A percentile compares a stretch with the other conserved stretches of the same genome.
These are phyloP conservation scores for Fusarium beomiforme DNA, from an alignment of 2,329 filamentous ascomycete genomes.

Conservation along the genomic window DNA sequence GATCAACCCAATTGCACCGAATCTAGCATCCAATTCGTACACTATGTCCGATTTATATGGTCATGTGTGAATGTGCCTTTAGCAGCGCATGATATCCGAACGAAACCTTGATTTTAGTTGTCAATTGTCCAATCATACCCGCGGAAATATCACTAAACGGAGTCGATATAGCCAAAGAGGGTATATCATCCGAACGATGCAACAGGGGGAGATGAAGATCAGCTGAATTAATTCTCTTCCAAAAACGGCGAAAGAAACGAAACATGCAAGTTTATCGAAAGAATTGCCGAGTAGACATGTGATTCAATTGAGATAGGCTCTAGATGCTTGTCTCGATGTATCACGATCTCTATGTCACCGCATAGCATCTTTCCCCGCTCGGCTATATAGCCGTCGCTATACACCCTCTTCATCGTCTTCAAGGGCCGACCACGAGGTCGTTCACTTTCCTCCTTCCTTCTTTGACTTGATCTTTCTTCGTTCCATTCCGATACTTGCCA, in stretches of 20 bases:
- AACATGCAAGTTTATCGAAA: not conserved
- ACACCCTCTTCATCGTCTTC: not conserved
- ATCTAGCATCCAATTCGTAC: constrained; percentile 4
- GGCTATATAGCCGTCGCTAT: constrained; percentile 2
- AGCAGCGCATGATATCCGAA: not conserved
- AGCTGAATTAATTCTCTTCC: not conserved
- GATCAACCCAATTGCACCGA: not conserved
- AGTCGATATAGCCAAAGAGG: not conserved
- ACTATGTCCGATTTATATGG: constrained; percentile 1
- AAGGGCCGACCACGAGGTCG: not conserved
- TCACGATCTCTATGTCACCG: not conserved
- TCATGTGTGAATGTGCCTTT: constrained; percentile 3
- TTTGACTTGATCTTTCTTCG: constrained; percentile 22
- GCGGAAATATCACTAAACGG: not conserved
- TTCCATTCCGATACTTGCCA: constrained; percentile 34
- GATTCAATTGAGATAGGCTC: not conserved
- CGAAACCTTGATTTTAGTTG: constrained; percentile 12
- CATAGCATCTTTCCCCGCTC: not conserved
- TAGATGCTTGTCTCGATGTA: not conserved
- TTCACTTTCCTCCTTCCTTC: constrained; percentile 1
- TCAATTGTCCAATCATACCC: not conserved
- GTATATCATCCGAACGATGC: constrained; percentile 10
- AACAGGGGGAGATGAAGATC: constrained; percentile 25
- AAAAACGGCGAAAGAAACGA: not conserved
- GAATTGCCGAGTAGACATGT: not conserved